A percentile compares a stretch with the other conserved stretches of the same genome.
Conservation (phyloP, 768 basidiomycete genomes). For the Boletus sensibilis region DNA sequence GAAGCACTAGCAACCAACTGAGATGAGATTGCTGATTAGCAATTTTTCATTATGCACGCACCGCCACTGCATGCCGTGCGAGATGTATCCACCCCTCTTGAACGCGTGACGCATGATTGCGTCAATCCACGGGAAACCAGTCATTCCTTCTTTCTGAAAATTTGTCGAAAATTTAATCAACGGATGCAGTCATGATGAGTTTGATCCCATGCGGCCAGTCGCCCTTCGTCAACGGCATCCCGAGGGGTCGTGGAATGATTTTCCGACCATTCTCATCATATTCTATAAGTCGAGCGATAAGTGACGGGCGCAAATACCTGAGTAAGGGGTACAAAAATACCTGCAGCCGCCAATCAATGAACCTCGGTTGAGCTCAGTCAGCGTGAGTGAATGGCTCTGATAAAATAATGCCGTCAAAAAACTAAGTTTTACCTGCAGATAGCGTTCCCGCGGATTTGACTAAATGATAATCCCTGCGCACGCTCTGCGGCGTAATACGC, state of each 20-base stretch:
- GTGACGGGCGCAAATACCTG: neutral
- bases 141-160: neutral
- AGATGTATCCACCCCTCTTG: slow-evolving; percentile 21
- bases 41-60: slow-evolving; percentile 29
- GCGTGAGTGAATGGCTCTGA: neutral
- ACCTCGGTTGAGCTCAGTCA: slow-evolving; percentile 3
- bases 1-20: slow-evolving; percentile 28
- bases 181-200: neutral
- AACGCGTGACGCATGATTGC: slow-evolving; percentile 24
- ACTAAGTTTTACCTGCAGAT: slow-evolving; percentile 9
- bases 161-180: neutral
- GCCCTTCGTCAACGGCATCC: slow-evolving; percentile 13
- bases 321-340: slow-evolving; percentile 5
- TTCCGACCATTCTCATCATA: slow-evolving; percentile 2
- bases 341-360: slow-evolving; percentile 3
- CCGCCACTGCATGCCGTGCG: slow-evolving; percentile 29
- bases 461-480: slow-evolving; percentile 5
- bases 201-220: slow-evolving; percentile 5
- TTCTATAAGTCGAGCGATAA: neutral
- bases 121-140: slow-evolving; percentile 20
- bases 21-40: slow-evolving; percentile 26
- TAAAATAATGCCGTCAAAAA: slow-evolving; percentile 3
- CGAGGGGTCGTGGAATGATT: slow-evolving; percentile 18
- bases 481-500: slow-evolving; percentile 6
- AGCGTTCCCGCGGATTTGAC: slow-evolving; percentile 25